A percentile compares a stretch with the other conserved stretches of the same genome.
phyloP scores from a whole-genome alignment of 192 early-diverging fungal species.

The Coemansia pectinata region DNA sequence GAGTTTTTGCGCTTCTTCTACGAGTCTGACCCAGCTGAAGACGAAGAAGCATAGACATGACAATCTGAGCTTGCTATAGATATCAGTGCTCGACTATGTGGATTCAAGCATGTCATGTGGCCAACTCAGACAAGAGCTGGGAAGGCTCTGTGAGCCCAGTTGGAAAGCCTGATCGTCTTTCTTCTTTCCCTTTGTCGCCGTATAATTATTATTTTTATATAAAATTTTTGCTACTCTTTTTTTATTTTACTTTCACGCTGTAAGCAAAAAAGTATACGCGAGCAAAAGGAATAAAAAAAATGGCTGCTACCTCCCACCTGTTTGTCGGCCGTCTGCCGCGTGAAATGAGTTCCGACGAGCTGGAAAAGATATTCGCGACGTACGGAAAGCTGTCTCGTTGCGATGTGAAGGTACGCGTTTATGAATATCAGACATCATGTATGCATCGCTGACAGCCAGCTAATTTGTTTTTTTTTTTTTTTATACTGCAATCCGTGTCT shows the following conservation, averaged over 20 bases:
- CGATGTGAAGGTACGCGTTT: slow-evolving; percentile 38
- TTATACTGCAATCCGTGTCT: not conserved
- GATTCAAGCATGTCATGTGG: not conserved
- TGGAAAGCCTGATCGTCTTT: not conserved
- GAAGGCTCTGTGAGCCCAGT: not conserved
- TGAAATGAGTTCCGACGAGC: slow-evolving; percentile 21
- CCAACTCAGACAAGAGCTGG: not conserved
- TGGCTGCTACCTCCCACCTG: slow-evolving; percentile 23
- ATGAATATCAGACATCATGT: not conserved
- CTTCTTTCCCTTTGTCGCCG: not conserved
- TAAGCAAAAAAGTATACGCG: not conserved
- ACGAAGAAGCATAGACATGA: slow-evolving; percentile 9
- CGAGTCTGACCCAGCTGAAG: slow-evolving; percentile 41
- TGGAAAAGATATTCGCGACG: slow-evolving; percentile 37
- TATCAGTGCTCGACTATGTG: not conserved
- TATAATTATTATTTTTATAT: not conserved
- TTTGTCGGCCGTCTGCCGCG: slow-evolving; percentile 49
- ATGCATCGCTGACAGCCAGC: not conserved
- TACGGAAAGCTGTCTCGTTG: slow-evolving; percentile 46
- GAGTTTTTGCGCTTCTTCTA: slow-evolving; percentile 70
- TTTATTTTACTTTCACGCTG: not conserved
- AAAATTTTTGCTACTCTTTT: not conserved
- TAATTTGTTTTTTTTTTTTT: not conserved
- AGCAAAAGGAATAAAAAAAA: not conserved
- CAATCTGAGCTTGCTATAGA: not conserved